Conservation (phyloP, 2,329 filamentous ascomycete species). For the Beauveria sp. region DNA sequence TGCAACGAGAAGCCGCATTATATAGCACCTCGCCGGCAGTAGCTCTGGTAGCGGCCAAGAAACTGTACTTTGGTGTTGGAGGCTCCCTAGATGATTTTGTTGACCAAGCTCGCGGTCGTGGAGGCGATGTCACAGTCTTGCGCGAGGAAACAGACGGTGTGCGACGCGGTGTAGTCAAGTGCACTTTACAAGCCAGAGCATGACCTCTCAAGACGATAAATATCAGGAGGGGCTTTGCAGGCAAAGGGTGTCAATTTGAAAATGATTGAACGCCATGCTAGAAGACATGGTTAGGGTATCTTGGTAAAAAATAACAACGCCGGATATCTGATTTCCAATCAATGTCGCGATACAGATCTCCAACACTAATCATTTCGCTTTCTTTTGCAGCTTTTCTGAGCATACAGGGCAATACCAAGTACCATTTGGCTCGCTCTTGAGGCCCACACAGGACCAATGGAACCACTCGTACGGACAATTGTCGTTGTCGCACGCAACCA, state of each 20-base stretch:
- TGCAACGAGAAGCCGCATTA: slow-evolving; percentile 36
- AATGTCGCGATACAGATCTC: not conserved
- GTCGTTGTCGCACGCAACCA: slow-evolving; percentile 84
- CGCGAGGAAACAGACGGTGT: slow-evolving; percentile 55
- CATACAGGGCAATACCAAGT: slow-evolving; percentile 62
- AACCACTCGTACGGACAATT: slow-evolving; percentile 81
- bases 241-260: not conserved
- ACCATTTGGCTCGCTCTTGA: slow-evolving; percentile 60
- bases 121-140: slow-evolving; percentile 41
- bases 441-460: slow-evolving; percentile 68
- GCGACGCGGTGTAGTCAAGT: slow-evolving; percentile 51
- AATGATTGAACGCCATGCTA: not conserved
- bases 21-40: slow-evolving; percentile 33
- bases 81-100: slow-evolving; percentile 73
- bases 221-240: not conserved
- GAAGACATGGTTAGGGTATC: not conserved
- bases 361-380: slow-evolving; percentile 2
- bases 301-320: not conserved
- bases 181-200: slow-evolving; percentile 24
- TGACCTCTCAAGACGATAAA: not conserved
- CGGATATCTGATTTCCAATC: not conserved
- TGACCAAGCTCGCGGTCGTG: slow-evolving; percentile 39
- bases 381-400: slow-evolving; percentile 44
- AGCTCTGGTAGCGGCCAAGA: slow-evolving; percentile 67
- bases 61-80: slow-evolving; percentile 77